phyloP scores from a whole-genome alignment of 305 asterid species.

The Ilex paraguariensis region DNA sequence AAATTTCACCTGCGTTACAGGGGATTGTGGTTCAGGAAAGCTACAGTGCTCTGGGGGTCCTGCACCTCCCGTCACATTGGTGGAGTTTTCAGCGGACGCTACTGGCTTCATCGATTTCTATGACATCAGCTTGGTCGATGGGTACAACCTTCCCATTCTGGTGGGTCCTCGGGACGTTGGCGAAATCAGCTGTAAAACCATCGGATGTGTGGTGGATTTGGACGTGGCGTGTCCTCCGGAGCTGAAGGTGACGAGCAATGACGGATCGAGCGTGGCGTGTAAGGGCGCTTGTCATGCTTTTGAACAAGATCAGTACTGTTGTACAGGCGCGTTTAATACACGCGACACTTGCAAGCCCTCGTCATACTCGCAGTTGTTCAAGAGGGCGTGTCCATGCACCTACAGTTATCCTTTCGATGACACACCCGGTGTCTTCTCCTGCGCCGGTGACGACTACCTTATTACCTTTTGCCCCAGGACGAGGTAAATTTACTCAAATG shows the following conservation, averaged over 20 bases:
- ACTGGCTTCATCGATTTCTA: slow-evolving; percentile 53
- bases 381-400: slow-evolving; percentile 72
- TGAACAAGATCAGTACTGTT: slow-evolving; percentile 46
- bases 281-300: slow-evolving; percentile 85
- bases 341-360: slow-evolving; percentile 65
- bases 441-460: slow-evolving; percentile 53
- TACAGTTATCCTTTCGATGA: slow-evolving; percentile 88
- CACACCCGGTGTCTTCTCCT: slow-evolving; percentile 59
- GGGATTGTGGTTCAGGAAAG: slow-evolving; percentile 73
- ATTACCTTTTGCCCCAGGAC: slow-evolving; percentile 80
- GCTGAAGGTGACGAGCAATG: slow-evolving; percentile 40
- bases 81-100: slow-evolving; percentile 75
- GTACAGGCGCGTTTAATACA: slow-evolving; percentile 52
- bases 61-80: slow-evolving; percentile 60
- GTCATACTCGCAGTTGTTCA: slow-evolving; percentile 49
- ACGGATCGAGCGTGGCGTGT: slow-evolving; percentile 56
- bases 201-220: slow-evolving; percentile 65
- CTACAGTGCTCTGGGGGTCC: slow-evolving; percentile 67
- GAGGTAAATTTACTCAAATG: slow-evolving; percentile 42
- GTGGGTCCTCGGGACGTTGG: slow-evolving; percentile 65
- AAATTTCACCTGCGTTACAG: slow-evolving; percentile 58
- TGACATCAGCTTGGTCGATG: slow-evolving; percentile 88
- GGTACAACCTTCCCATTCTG: slow-evolving; percentile 76
- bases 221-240: slow-evolving; percentile 63
- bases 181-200: slow-evolving; percentile 46